These are phyloP conservation scores for Noccaea caerulescens DNA, from an alignment of 345 rosid species.

Conservation along the genomic window DNA sequence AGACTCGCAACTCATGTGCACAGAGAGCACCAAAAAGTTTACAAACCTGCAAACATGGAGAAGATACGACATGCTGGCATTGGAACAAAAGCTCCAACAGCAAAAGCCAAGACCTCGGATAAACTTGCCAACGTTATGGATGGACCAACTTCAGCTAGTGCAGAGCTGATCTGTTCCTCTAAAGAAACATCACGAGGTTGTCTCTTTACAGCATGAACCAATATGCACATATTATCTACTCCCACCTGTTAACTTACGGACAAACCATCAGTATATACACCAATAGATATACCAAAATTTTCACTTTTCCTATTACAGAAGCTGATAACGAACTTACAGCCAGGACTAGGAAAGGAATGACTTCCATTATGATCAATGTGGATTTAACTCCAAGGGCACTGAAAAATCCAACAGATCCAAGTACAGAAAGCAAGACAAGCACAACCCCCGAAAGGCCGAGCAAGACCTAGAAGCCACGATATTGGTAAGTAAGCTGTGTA, in stretches of 20 bases:
- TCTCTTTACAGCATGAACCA: slow-evolving; percentile 96
- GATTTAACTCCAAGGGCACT: slow-evolving; percentile 91
- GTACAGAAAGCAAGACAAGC: slow-evolving; percentile 94
- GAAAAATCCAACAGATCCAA: slow-evolving; percentile 92
- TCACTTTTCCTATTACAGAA: slow-evolving; percentile 17
- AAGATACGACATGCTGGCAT: slow-evolving; percentile 99
- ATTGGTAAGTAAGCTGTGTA: slow-evolving; percentile 25
- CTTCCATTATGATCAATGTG: slow-evolving; percentile 97
- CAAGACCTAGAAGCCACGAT: slow-evolving; percentile 60
- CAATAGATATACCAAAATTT: slow-evolving; percentile 24
- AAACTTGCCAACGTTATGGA: slow-evolving; percentile 96
- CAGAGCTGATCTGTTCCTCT: slow-evolving; percentile 87
- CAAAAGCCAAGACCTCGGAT: slow-evolving; percentile 95
- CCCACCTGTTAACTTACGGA: slow-evolving; percentile 65
- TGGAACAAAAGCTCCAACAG: slow-evolving; percentile 90
- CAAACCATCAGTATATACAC: slow-evolving; percentile 25
- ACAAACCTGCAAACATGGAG: slow-evolving; percentile 94
- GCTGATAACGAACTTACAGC: slow-evolving; percentile 71
- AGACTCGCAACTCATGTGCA: slow-evolving; percentile 15
- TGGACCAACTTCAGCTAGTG: slow-evolving; percentile 97
- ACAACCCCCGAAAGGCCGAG: slow-evolving; percentile 95
- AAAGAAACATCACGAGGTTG: slow-evolving; percentile 68
- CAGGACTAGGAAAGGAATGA: slow-evolving; percentile 94
- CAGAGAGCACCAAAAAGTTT: slow-evolving; percentile 19
- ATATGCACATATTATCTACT: slow-evolving; percentile 98